Evolutionary conservation across 805 yeast genomes (phyloP).

Genomic region (Hermanozyma aechmeae): DNA sequence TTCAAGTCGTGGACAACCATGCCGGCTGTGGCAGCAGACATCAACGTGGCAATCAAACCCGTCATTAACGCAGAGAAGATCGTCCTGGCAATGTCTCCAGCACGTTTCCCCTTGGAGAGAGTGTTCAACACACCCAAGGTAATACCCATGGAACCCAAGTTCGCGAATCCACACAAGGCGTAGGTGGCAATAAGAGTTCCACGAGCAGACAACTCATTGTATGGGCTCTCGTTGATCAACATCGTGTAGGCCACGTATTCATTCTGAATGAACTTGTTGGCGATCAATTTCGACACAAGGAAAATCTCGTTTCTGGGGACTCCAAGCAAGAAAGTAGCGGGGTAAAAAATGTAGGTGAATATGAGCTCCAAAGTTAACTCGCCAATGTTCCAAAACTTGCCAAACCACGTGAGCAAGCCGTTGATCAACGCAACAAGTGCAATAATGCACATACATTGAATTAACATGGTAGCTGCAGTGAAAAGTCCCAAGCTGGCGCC

Average conservation of each 20-base stretch:
- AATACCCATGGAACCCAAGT: conserved; percentile 53
- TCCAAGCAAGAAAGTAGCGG: conserved; percentile 52
- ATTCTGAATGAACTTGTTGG: conserved; percentile 51
- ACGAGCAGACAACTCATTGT: conserved; percentile 38
- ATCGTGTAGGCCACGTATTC: conserved; percentile 48
- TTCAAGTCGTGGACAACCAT: conserved; percentile 48
- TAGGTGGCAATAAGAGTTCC: conserved; percentile 50
- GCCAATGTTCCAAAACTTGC: conserved; percentile 51
- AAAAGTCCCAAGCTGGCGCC: conserved; percentile 52
- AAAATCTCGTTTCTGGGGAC: conserved; percentile 34
- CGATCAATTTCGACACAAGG: conserved; percentile 42
- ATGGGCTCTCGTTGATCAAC: conserved; percentile 32
- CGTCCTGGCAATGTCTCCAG: conserved; percentile 37
- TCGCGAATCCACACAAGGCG: conserved; percentile 55
- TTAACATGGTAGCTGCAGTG: conserved; percentile 48
- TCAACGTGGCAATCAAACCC: conserved; percentile 45
- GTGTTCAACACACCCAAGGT: conserved; percentile 52
- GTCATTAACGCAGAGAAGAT: conserved; percentile 41
- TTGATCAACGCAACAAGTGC: conserved; percentile 48
- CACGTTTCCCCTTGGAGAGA: conserved; percentile 40
- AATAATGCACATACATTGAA: conserved; percentile 54
- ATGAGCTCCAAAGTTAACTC: conserved; percentile 45
- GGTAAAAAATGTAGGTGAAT: conserved; percentile 49
- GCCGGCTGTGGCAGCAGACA: conserved; percentile 53
- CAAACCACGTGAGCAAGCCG: conserved; percentile 51